phyloP scores from a whole-genome alignment of 1,139 yeast species.

The Pneumocystis murina region DNA sequence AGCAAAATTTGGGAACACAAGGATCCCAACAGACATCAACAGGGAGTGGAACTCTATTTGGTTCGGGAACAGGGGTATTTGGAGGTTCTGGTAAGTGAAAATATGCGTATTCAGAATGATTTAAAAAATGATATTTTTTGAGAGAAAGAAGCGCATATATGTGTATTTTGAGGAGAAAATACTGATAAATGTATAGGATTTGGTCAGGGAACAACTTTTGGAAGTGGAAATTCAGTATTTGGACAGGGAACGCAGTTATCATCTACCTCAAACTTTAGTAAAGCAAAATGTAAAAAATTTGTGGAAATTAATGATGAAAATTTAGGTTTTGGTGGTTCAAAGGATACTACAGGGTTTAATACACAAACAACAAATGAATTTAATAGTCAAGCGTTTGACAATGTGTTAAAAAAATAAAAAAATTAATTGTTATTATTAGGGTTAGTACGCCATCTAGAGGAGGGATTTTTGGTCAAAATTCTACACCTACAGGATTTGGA shows the following conservation, averaged over 20 bases:
- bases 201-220: not conserved
- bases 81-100: not conserved
- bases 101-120: no score
- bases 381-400: not conserved
- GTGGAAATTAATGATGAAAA: no score
- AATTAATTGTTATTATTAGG: not conserved
- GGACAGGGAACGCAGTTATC: not conserved
- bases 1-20: not conserved
- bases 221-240: not conserved
- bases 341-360: not conserved
- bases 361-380: not conserved
- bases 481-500: conserved; percentile 6
- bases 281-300: not conserved
- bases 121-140: not conserved
- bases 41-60: not conserved
- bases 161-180: not conserved
- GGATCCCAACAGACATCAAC: not conserved
- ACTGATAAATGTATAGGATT: not conserved
- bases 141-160: not conserved
- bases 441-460: not conserved
- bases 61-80: not conserved
- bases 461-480: not conserved
- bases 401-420: not conserved
- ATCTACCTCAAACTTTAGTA: not conserved
- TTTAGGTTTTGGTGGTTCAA: not conserved